Percentiles rank a stretch among this genome's conserved stretches.
These are phyloP conservation scores for Dissoconium aciculare DNA, from an alignment of 2,329 filamentous ascomycete genomes.

Conservation along the genomic window DNA sequence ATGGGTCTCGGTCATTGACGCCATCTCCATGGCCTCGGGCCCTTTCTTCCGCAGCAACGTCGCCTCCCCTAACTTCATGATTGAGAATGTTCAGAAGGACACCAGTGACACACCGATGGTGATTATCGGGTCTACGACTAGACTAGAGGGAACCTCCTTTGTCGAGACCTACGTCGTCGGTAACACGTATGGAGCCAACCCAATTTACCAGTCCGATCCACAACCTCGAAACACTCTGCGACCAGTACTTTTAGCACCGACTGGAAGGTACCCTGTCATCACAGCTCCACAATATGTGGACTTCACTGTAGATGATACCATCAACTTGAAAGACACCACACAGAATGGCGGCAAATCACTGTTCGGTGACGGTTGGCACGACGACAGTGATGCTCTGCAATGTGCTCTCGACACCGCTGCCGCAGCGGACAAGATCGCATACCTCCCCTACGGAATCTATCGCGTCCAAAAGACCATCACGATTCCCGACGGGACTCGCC, in stretches of 20 bases:
- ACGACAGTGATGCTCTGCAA: constrained; percentile 20
- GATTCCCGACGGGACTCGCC: constrained; percentile 34
- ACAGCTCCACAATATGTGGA: constrained; percentile 4
- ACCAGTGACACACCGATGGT: constrained; percentile 5
- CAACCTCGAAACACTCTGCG: constrained; percentile 1
- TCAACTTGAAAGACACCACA: constrained; percentile 7
- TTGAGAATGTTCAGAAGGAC: constrained; percentile 7
- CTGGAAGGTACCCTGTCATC: constrained; percentile 4
- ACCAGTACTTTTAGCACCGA: constrained; percentile 1
- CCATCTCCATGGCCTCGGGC: constrained; percentile 5
- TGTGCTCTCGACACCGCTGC: constrained; percentile 10
- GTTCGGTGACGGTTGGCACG: constrained; percentile 23
- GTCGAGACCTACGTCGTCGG: constrained; percentile 10
- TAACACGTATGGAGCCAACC: constrained; percentile 9
- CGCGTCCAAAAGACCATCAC: constrained; percentile 31
- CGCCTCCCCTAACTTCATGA: constrained; percentile 9
- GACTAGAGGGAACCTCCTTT: constrained; percentile 1
- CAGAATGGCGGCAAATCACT: constrained; percentile 8
- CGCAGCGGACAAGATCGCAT: constrained; percentile 23
- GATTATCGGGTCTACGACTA: constrained; percentile 3
- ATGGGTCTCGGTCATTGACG: constrained; percentile 10
- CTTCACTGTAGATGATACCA: constrained; percentile 5
- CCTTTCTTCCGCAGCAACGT: constrained; percentile 8
- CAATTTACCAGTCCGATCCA: constrained; percentile 6
- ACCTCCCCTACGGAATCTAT: constrained; percentile 31